Base-by-base conservation (phyloP, 2,329 filamentous ascomycete species). In the Verticillium tricorpus region DNA sequence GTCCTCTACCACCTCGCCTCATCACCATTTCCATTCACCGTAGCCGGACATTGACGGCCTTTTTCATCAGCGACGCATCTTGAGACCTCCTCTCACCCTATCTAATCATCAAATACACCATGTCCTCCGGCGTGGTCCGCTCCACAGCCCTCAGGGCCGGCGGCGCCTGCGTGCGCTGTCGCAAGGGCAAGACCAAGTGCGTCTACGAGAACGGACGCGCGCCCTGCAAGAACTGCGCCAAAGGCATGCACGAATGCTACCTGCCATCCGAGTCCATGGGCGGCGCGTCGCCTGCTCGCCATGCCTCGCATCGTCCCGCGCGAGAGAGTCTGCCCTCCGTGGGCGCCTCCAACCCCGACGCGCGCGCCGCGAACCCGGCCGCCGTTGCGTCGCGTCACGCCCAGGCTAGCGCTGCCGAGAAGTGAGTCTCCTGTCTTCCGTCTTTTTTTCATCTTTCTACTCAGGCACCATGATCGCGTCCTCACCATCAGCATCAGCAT, bases 231-330 rank as follows among this genome's bases (percentile, higher is more conserved):
- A 87, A 87, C 74, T 87, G 84, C 74, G 82, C 83, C 57, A 87
- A 87, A 73, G 84, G 84, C 63, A 82, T 86, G 82, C 84, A 87
- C 72, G 83, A 86, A 61, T 87, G 84, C 75, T 87, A 86, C 71
- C 75, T 87, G 22, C 84, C 84, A 45, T 86, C 83, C 34, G 84
- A 86, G 74, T 84, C 80, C 64, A 82, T 85, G 78, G 83, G 85
- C 67, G 83, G 84, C 63, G 82, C 85, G 64, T 85, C 83, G 63
- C 84, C 84, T 56, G 82, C 83, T 60, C 80, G 82, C 56, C 75
- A 78, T 64, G 66, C 74, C 45, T 77, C 78, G 60, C 80, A 82
- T 69, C 79, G 84, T 59, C 78, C 80, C 64, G 75, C 79, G 62
- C 79, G 84, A 68, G 84, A 87, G 70, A 80, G 76, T 64, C 74